Evolutionary conservation across 2,329 filamentous ascomycete species (phyloP).

Genomic region (Fonsecaea pugnacius): DNA sequence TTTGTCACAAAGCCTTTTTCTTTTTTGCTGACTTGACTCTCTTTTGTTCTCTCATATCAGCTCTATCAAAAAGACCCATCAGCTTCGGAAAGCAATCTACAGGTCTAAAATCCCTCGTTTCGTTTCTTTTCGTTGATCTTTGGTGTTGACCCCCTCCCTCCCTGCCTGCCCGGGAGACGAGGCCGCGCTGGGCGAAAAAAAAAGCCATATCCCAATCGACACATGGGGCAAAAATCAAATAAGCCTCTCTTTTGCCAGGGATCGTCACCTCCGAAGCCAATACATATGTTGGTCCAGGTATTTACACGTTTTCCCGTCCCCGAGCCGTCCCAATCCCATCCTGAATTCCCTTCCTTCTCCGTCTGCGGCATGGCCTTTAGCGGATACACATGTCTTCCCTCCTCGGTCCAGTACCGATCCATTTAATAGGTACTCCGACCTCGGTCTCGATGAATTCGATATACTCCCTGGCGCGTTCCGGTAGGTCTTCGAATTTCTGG

Average conservation of each 20-base stretch:
- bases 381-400: slow-evolving; percentile 66
- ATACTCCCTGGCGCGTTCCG: slow-evolving; percentile 62
- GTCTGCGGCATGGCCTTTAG: slow-evolving; percentile 20
- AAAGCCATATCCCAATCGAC: not conserved
- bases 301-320: not conserved
- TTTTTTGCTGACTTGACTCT: not conserved
- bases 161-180: not conserved
- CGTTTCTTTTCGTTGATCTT: not conserved
- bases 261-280: not conserved
- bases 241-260: not conserved
- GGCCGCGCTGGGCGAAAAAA: not conserved
- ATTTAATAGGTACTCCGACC: slow-evolving; percentile 63
- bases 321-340: not conserved
- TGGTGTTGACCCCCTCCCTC: not conserved
- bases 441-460: slow-evolving; percentile 65
- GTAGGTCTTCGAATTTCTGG: slow-evolving; percentile 62
- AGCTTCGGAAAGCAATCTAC: slow-evolving; percentile 2
- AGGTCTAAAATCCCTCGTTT: not conserved
- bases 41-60: slow-evolving; percentile 3
- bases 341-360: not conserved
- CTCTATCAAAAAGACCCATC: slow-evolving; percentile 1
- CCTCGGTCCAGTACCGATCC: slow-evolving; percentile 66
- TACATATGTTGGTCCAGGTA: not conserved
- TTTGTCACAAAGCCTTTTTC: not conserved
- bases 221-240: not conserved